Evolutionary conservation across 208 protist species (phyloP).

Genomic region (Leishmania major): DNA sequence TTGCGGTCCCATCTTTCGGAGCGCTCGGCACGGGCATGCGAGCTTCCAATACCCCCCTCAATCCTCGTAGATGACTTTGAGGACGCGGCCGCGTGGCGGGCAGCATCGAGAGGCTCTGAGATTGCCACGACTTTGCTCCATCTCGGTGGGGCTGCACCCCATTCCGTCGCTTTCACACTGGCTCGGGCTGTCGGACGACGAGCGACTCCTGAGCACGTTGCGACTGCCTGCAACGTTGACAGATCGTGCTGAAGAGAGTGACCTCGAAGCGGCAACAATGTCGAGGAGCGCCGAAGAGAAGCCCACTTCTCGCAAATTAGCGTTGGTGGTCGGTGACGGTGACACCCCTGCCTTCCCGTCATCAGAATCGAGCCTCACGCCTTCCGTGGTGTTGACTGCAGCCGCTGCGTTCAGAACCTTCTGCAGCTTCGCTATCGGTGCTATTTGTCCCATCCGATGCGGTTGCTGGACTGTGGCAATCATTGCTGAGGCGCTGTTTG

Average conservation of each 20-base stretch:
- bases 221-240: background rate
- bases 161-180: background rate
- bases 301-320: too few species aligned
- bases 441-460: background rate
- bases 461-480: constrained; percentile 26
- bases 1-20: background rate
- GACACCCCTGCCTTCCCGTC: background rate
- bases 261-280: background rate
- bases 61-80: constrained; percentile 25
- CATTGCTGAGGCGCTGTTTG: constrained; percentile 2
- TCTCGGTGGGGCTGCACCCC: background rate
- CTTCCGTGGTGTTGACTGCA: background rate
- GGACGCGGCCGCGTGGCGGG: constrained; percentile 6
- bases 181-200: background rate
- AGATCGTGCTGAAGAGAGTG: too few species aligned
- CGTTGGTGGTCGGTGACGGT: background rate
- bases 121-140: background rate
- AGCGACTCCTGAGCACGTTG: background rate
- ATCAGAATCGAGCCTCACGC: too few species aligned
- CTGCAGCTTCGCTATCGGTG: background rate
- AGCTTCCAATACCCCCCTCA: background rate
- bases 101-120: constrained; percentile 3
- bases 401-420: background rate
- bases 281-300: background rate
- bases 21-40: background rate